Evolutionary conservation across 768 basidiomycete species (phyloP), one percentile per base, ranked within the genome.

Genomic region (Gyrodon lividus): DNA sequence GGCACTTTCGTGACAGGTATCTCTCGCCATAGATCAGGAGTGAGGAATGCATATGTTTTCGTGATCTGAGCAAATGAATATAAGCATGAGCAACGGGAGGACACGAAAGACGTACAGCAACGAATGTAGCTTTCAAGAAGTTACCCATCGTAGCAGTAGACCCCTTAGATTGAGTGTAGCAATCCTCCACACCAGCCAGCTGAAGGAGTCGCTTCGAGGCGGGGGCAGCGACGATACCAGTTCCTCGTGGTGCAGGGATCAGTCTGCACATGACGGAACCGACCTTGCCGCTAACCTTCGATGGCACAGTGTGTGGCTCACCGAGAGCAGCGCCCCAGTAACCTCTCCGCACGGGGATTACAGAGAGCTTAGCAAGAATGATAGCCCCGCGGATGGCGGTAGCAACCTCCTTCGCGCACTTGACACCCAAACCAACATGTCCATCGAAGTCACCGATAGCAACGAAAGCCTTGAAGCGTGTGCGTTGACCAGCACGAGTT

Each of bases 281-380:
- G 62, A 92, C 89, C 81, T 98, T 98, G 58, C 97, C 97, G 74
- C 87, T 87, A 69, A 98, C 95, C 77, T 99, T 99, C 68, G 90
- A 92, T 40, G 97, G 97, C 50, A 99, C 95, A 55, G 97, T 99
- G 80, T 99, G 97, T 51, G 97, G 97, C 68, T 96, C 92, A 76
- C 93, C 94, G 65, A 99, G 95, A 66, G 92, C 90, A 65, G 93
- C 91, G 79, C 97, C 97, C 97, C 97, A 99, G 83, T 99, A 99
- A 63, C 97, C 97, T 76, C 97, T 81, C 65, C 97, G 90, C 58
- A 99, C 97, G 63, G 97, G 97, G 68, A 98, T 87, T 70, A 98
- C 92, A 43, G 92, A 93, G 60, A 99, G 83, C 71, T 99, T 99
- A 68, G 97, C 97, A 58, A 94, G 84, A 76, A 98, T 94, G 82